Conservation (phyloP, 345 rosid genomes). For the Salix purpurea region DNA sequence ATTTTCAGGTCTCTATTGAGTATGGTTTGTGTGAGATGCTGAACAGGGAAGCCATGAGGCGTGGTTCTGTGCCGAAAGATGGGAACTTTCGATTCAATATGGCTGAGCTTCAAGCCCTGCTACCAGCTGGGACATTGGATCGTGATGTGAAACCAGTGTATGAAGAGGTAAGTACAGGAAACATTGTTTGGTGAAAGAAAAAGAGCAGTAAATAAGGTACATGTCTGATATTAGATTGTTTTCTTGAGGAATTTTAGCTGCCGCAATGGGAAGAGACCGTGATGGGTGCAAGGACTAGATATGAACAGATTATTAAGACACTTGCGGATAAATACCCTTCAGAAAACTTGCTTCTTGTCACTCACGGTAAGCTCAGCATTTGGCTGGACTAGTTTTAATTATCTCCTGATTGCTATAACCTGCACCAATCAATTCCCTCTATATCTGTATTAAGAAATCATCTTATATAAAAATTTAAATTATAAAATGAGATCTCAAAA, state of each 20-base stretch:
- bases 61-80: constrained; percentile 52
- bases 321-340: constrained; percentile 73
- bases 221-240: background rate
- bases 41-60: constrained; percentile 50
- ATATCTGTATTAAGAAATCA: too few relatives aligned
- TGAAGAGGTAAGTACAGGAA: constrained; percentile 41
- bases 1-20: constrained; percentile 63
- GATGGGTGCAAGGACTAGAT: constrained; percentile 45
- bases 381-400: background rate
- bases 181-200: background rate
- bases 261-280: constrained; percentile 71
- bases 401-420: too few relatives aligned
- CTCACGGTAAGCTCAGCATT: constrained; percentile 58
- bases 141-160: constrained; percentile 38
- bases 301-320: constrained; percentile 44
- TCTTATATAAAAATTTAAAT: too few relatives aligned
- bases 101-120: constrained; percentile 51
- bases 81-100: constrained; percentile 51
- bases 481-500: too few relatives aligned
- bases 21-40: constrained; percentile 78
- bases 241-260: constrained; percentile 36
- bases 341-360: constrained; percentile 73
- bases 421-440: too few relatives aligned
- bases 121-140: constrained; percentile 69
- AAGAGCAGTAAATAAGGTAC: background rate